phyloP scores from a whole-genome alignment of 2,329 filamentous ascomycete species.

The Phialophora macrospora region DNA sequence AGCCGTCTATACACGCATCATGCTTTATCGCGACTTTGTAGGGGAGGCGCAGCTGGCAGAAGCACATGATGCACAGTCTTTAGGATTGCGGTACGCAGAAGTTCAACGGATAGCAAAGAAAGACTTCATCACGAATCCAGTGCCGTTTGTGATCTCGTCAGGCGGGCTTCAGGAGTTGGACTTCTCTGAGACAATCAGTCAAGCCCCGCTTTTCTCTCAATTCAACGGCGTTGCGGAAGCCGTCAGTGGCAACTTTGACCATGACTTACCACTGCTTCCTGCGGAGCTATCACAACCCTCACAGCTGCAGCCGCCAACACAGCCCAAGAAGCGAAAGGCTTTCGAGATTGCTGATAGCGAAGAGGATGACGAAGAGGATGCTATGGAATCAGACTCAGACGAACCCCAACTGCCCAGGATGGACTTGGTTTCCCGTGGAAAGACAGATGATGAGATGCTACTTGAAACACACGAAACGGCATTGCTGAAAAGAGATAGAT shows the following conservation, averaged over 20 bases:
- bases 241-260: conserved; percentile 18
- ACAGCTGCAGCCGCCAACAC: conserved; percentile 23
- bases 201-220: conserved; percentile 14
- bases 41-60: conserved; percentile 49
- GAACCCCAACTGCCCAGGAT: conserved; percentile 23
- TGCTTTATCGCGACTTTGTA: conserved; percentile 78
- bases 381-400: conserved; percentile 38
- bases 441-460: conserved; percentile 29
- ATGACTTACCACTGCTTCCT: conserved; percentile 25
- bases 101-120: conserved; percentile 69
- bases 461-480: conserved; percentile 30
- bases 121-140: conserved; percentile 43
- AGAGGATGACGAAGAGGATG: conserved; percentile 44
- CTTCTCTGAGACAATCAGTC: conserved; percentile 8
- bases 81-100: conserved; percentile 61
- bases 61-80: conserved; percentile 43
- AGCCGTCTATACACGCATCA: conserved; percentile 72
- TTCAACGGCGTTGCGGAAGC: conserved; percentile 20
- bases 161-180: conserved; percentile 35
- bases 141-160: conserved; percentile 49
- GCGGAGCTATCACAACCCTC: conserved; percentile 30
- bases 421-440: conserved; percentile 4
- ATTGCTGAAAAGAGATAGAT: conserved; percentile 24
- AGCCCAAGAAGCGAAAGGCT: conserved; percentile 48
- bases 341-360: conserved; percentile 53